phyloP scores from a whole-genome alignment of 768 basidiomycete species.

The Phlebiopsis gigantea region DNA sequence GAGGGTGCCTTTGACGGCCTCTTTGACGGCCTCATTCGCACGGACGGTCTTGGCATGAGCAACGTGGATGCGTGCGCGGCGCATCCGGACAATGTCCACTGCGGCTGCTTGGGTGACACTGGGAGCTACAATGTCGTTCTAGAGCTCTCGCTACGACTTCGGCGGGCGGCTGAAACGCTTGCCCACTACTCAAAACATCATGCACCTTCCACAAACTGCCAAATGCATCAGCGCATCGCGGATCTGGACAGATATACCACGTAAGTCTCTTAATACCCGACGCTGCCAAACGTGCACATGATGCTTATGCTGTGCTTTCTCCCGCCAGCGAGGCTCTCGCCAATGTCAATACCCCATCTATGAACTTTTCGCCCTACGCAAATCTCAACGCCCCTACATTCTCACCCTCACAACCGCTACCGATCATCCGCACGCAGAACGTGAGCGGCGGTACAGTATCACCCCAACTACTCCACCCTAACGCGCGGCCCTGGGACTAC shows the following conservation, averaged over 20 bases:
- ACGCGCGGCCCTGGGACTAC: constrained; percentile 16
- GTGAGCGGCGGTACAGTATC: constrained; percentile 10
- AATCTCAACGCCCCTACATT: neutral
- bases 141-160: constrained; percentile 59
- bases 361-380: constrained; percentile 4
- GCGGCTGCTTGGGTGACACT: constrained; percentile 53
- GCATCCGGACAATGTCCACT: constrained; percentile 28
- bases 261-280: constrained; percentile 30
- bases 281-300: neutral
- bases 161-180: constrained; percentile 52
- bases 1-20: constrained; percentile 20
- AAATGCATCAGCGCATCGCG: constrained; percentile 39
- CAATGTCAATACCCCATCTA: constrained; percentile 6
- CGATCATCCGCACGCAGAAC: neutral
- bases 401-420: neutral
- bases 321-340: constrained; percentile 13
- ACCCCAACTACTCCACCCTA: constrained; percentile 14
- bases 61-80: constrained; percentile 1
- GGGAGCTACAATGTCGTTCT: constrained; percentile 52
- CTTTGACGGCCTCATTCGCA: constrained; percentile 19
- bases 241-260: constrained; percentile 49
- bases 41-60: constrained; percentile 6
- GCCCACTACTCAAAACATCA: constrained; percentile 39
- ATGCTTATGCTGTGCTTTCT: neutral
- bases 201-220: constrained; percentile 24